These are phyloP conservation scores for Nannochloris sp. DNA, from an alignment of 139 green algal genomes.

Conservation along the genomic window DNA sequence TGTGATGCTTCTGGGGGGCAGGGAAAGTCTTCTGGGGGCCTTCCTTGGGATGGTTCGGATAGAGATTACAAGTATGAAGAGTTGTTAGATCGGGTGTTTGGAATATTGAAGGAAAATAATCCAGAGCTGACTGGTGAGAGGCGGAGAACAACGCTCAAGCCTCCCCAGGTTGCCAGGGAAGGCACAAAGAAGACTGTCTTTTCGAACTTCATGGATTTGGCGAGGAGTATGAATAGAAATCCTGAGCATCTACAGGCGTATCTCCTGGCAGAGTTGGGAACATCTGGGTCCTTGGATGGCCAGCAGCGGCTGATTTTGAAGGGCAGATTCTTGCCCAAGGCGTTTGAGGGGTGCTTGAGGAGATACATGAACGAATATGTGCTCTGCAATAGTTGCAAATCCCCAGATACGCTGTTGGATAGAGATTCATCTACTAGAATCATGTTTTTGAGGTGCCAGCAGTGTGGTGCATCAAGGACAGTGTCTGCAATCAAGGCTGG, in stretches of 20 bases:
- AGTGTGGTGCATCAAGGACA: slow-evolving; percentile 56
- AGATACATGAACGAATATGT: slow-evolving; percentile 99
- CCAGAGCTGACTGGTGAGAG: slow-evolving; percentile 94
- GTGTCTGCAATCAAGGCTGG: slow-evolving; percentile 83
- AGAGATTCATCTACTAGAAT: slow-evolving; percentile 75
- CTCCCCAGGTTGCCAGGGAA: slow-evolving; percentile 93
- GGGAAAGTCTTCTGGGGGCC: slow-evolving; percentile 18
- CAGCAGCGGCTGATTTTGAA: slow-evolving; percentile 93
- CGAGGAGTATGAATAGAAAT: slow-evolving; percentile 77
- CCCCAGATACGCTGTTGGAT: slow-evolving; percentile 88
- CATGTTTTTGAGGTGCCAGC: slow-evolving; percentile 88
- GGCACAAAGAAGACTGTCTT: slow-evolving; percentile 99
- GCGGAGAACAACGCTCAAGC: slow-evolving; percentile 89
- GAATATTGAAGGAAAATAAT: slow-evolving; percentile 91
- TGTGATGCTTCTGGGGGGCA: slow-evolving; percentile 11
- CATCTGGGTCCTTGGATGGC: slow-evolving; percentile 75
- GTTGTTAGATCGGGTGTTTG: slow-evolving; percentile 92
- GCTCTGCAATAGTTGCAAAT: slow-evolving; percentile 95
- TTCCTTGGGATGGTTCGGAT: slow-evolving; percentile 85
- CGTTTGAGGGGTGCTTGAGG: slow-evolving; percentile 92
- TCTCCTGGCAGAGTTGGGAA: slow-evolving; percentile 93
- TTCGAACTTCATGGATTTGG: slow-evolving; percentile 98
- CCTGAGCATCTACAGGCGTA: slow-evolving; percentile 79
- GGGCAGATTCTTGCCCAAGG: slow-evolving; percentile 95
- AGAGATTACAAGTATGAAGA: slow-evolving; percentile 97